Evolutionary conservation across 2,329 filamentous ascomycete genomes (phyloP), one percentile per base, ranked within the genome.

Genomic region (Didymellaceae sp.): DNA sequence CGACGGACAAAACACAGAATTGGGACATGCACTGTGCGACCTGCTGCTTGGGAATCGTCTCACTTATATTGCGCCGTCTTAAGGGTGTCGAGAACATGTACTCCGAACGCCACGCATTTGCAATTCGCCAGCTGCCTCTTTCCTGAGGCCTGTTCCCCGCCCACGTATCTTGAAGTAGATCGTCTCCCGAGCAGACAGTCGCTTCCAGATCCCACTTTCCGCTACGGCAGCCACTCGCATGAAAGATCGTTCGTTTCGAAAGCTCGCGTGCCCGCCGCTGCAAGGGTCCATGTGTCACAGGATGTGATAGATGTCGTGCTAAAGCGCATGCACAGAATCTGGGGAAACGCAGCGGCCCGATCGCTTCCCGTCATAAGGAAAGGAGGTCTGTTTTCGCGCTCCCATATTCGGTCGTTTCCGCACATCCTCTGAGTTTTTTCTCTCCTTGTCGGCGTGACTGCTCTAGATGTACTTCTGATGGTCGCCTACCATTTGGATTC

Each of bases 291-390:
- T 14, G 42, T 47, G 54, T 52, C 38, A 50, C 56, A 47, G 39
- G 39, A 34, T 18, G 51, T 52, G 55, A 55, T 37, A 42, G 32
- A 38, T 46, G 48, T 55, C 45, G 51, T 57, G 55, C n/a, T n/a
- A n/a, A n/a, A n/a, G n/a, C n/a, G n/a, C 46, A 45, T 31, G 44
- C 45, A 33, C 45, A 57, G 50, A 63, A 62, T 53, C 55, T 38
- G 55, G 60, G 59, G 62, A 48, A 50, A 58, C 56, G 54, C 32
- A 33, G 56, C 48, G 48, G 37, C 18, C 48, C 42, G 42, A 16
- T 21, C 11, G 42, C 16, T 20, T 42, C 14, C 13, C 25, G 25
- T 33, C 25, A 38, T 32, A 10, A 13, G 11, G 24, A 21, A 42
- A 43, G 48, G 33, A 42, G 21, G 37, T 28, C 46, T 44, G 49